phyloP scores from a whole-genome alignment of 805 yeast species.

The Candida sonorensis region DNA sequence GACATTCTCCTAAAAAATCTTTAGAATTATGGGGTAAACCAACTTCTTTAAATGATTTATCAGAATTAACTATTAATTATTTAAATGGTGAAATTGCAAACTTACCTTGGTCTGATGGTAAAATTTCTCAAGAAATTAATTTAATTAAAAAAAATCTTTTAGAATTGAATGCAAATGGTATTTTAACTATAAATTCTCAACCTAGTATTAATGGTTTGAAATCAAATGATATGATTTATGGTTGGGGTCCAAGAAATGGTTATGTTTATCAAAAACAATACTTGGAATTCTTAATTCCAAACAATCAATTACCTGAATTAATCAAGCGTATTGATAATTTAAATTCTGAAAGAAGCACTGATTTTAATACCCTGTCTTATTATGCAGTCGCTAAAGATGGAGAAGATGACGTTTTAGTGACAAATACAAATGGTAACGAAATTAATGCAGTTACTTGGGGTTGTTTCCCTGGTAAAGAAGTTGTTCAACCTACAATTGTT shows the following conservation, averaged over 20 bases:
- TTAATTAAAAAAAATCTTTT: constrained; percentile 54
- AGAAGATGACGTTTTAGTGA: constrained; percentile 45
- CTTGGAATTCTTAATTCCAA: constrained; percentile 76
- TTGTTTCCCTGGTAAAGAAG: constrained; percentile 91
- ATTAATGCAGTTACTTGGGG: constrained; percentile 99
- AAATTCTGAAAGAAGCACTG: constrained; percentile 30
- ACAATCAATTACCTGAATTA: constrained; percentile 31
- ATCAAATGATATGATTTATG: constrained; percentile 65
- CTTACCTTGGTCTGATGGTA: constrained; percentile 95
- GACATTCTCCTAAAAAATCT: constrained; percentile 78
- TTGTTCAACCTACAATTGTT: constrained; percentile 92
- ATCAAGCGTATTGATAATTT: constrained; percentile 38
- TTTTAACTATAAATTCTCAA: constrained; percentile 86
- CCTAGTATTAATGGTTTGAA: constrained; percentile 80
- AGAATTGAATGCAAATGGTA: constrained; percentile 57
- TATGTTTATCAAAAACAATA: constrained; percentile 93
- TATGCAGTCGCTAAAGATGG: constrained; percentile 57
- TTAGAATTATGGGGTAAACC: constrained; percentile 89
- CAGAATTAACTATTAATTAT: constrained; percentile 59
- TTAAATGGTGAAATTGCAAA: constrained; percentile 63
- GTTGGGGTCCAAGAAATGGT: constrained; percentile 96
- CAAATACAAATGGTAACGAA: constrained; percentile 62
- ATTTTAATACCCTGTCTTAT: constrained; percentile 56
- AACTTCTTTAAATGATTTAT: constrained; percentile 46
- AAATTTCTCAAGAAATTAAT: constrained; percentile 69